Base-by-base conservation (phyloP, 768 basidiomycete species). In the Mycena albidolilacea region DNA sequence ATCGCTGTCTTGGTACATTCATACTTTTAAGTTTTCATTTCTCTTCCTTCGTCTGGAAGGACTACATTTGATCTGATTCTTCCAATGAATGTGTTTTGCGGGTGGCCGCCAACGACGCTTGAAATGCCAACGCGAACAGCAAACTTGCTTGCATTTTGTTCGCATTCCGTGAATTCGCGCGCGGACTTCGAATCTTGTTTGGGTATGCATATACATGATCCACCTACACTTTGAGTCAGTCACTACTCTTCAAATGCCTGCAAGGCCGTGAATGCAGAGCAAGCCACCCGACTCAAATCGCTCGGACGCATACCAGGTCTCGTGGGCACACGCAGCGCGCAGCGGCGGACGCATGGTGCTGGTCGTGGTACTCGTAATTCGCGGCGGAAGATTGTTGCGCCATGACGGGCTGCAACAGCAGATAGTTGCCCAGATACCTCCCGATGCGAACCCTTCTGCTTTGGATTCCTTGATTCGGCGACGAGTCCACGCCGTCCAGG, bases 1-100 rank as follows among this genome's bases (percentile, higher is more conserved):
- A 52, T 21, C 50, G 50, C 50, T 52, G 50, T 21, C 50, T 52
- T 52, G 50, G 50, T 52, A 48, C 50, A 21, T 5, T 11, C 50
- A 21, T 52, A 21, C 50, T 52, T n/a, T 52, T 52, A n/a, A n/a
- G n/a, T n/a, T n/a, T n/a, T n/a, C 50, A 52, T 52, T 52, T 52
- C 50, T 52, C 50, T 52, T 52, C 5, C 50, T 52, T 52, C 11
- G 50, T 52, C 50, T n/a, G 50, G 19, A 52, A 52, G n/a, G 50
- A 52, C 50, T 52, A 52, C 50, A 52, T 52, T 52, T 52, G 50
- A 52, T 52, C 50, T 52, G 50, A 52, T 52, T 21, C 19, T 52
- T 52, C 21, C 50, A 52, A 52, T n/a, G 21, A 52, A 52, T 21
- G 50, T 52, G 19, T 21, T 52, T 52, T 21, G 46, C 46, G 46